Conservation (phyloP, 1,284 basidiomycete genomes). For the Moesziomyces sp. region DNA sequence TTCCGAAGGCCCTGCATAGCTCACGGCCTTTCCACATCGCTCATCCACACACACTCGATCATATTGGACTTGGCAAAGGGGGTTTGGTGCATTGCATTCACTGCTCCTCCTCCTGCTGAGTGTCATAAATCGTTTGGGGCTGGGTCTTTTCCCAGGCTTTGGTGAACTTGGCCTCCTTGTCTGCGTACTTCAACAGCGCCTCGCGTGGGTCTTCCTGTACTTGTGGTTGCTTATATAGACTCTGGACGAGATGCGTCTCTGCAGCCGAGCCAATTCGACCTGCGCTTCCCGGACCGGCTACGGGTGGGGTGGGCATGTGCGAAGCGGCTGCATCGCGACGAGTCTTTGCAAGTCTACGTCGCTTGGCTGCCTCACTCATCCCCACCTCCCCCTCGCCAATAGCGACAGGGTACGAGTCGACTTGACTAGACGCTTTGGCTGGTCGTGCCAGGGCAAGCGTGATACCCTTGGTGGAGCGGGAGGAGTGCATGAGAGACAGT, state of each 20-base stretch:
- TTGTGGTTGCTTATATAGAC: conserved; percentile 73
- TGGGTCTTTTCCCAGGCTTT: conserved; percentile 73
- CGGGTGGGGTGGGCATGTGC: conserved; percentile 76
- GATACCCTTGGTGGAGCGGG: conserved; percentile 87
- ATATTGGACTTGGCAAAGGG: too few species aligned
- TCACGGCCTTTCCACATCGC: too few species aligned
- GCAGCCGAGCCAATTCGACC: conserved; percentile 94
- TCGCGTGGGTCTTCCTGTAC: conserved; percentile 81
- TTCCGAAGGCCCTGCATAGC: too few species aligned
- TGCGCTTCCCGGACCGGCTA: conserved; percentile 88
- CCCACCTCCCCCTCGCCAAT: conserved; percentile 79
- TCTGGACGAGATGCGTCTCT: conserved; percentile 92
- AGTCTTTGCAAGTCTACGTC: conserved; percentile 87
- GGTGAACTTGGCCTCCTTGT: conserved; percentile 81
- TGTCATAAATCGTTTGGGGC: conserved; percentile 52
- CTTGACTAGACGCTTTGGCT: background rate
- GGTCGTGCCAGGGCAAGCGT: conserved; percentile 78
- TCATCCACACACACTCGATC: too few species aligned
- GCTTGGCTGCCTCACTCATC: conserved; percentile 71
- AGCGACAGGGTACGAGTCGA: background rate
- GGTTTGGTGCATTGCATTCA: conserved; percentile 1
- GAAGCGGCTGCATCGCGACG: conserved; percentile 75
- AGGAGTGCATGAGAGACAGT: conserved; percentile 87
- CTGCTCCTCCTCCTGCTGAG: conserved; percentile 28
- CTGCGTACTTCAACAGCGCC: conserved; percentile 91